These are phyloP conservation scores for Chaetomidium leptoderma DNA, from an alignment of 495 filamentous ascomycete species.

Conservation along the genomic window DNA sequence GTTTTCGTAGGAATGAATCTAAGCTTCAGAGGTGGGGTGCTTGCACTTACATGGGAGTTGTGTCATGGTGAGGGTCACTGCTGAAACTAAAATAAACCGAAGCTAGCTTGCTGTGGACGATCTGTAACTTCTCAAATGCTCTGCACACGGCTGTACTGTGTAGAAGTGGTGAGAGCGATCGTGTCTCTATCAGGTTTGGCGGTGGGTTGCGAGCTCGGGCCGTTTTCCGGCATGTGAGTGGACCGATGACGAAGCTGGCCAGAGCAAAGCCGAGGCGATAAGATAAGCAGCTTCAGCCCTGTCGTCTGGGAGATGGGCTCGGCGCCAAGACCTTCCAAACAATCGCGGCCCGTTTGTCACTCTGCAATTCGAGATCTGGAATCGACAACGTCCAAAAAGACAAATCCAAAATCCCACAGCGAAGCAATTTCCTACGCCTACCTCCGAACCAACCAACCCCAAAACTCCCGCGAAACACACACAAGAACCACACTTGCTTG, in stretches of 20 bases:
- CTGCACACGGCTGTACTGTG: no score
- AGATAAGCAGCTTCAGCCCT: slow-evolving; percentile 28
- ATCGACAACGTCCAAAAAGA: background rate
- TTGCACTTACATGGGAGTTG: slow-evolving; percentile 66
- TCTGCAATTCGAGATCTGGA: background rate
- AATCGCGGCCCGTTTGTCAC: slow-evolving; percentile 4
- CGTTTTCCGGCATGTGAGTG: slow-evolving; percentile 19
- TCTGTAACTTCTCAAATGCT: no score
- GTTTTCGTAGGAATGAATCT: background rate
- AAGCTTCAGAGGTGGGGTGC: background rate
- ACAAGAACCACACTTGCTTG: background rate
- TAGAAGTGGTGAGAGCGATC: background rate
- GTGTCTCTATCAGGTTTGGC: background rate
- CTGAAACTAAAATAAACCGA: background rate
- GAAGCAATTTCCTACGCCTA: background rate
- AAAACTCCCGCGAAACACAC: background rate
- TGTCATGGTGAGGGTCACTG: slow-evolving; percentile 50
- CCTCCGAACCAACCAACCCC: background rate
- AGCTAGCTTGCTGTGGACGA: background rate
- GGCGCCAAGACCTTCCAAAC: slow-evolving; percentile 17
- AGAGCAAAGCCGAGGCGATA: slow-evolving; percentile 24
- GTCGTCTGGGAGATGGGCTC: slow-evolving; percentile 23
- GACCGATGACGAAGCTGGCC: slow-evolving; percentile 34
- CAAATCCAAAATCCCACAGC: background rate
- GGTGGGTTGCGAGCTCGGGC: background rate